Conservation (phyloP, 148 eudicot species). For the Pharnaceum exiguum region DNA sequence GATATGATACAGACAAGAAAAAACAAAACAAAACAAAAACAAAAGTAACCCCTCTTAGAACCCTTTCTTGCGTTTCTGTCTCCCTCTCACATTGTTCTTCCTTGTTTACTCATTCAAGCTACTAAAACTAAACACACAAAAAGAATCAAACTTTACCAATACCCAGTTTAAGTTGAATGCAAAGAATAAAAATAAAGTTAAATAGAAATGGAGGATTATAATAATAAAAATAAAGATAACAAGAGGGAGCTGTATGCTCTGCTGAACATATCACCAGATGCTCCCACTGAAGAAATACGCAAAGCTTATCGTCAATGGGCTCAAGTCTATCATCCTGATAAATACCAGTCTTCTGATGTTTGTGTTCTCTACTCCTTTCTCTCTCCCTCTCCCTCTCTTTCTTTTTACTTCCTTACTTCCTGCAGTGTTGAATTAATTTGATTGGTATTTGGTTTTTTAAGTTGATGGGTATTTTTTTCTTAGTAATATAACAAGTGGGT, state of each 20-base stretch:
- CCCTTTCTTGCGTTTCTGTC: conserved; percentile 5
- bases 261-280: conserved; percentile 80
- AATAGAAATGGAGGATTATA: conserved; percentile 34
- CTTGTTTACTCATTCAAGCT: conserved; percentile 1
- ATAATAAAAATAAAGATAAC: conserved; percentile 22
- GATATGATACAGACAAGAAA: not conserved
- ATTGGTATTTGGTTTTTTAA: not conserved
- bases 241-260: conserved; percentile 78
- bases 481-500: too few species aligned
- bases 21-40: conserved; percentile 1
- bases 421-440: not conserved
- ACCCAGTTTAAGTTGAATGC: not conserved
- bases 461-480: not conserved
- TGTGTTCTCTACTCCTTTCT: not conserved
- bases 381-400: not conserved
- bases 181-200: not conserved
- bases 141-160: not conserved
- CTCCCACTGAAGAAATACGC: conserved; percentile 85
- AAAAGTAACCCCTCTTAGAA: conserved; percentile 33
- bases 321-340: conserved; percentile 92
- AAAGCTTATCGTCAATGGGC: conserved; percentile 99
- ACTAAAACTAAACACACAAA: not conserved
- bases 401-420: not conserved
- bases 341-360: conserved; percentile 72
- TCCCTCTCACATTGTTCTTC: not conserved